phyloP scores from a whole-genome alignment of 148 eudicot species.

The Tetragonia tetragonoides region DNA sequence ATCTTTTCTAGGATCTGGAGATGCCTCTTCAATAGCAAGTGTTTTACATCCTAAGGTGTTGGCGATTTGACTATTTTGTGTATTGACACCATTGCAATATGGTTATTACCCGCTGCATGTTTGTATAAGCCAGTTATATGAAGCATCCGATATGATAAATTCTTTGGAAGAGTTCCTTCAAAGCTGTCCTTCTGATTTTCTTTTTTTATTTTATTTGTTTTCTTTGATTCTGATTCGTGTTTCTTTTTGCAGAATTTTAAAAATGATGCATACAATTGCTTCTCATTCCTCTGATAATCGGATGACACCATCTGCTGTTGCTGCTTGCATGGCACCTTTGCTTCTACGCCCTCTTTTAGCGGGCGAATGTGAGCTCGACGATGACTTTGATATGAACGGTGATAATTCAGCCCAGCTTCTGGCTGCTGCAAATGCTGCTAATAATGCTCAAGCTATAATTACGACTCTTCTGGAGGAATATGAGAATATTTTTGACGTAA shows the following conservation, averaged over 20 bases:
- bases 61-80: background rate
- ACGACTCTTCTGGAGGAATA: constrained; percentile 90
- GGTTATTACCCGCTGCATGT: background rate
- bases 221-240: background rate
- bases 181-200: background rate
- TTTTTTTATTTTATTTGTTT: background rate
- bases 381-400: constrained; percentile 75
- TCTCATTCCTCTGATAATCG: constrained; percentile 78
- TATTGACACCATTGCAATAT: background rate
- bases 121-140: constrained; percentile 7
- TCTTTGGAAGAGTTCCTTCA: background rate
- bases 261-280: constrained; percentile 92
- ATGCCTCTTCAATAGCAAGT: background rate
- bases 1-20: background rate
- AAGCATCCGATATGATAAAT: background rate
- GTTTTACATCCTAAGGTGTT: background rate
- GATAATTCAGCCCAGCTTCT: constrained; percentile 94
- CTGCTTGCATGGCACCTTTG: constrained; percentile 99
- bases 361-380: constrained; percentile 95
- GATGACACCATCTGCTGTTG: constrained; percentile 95
- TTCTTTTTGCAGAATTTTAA: constrained; percentile 59
- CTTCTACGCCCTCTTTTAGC: constrained; percentile 97
- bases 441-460: constrained; percentile 86
- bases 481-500: constrained; percentile 83
- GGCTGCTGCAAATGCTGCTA: constrained; percentile 99